Evolutionary conservation across 2,329 filamentous ascomycete genomes (phyloP), one percentile per base, ranked within the genome.

Genomic region (Onygenales sp.): DNA sequence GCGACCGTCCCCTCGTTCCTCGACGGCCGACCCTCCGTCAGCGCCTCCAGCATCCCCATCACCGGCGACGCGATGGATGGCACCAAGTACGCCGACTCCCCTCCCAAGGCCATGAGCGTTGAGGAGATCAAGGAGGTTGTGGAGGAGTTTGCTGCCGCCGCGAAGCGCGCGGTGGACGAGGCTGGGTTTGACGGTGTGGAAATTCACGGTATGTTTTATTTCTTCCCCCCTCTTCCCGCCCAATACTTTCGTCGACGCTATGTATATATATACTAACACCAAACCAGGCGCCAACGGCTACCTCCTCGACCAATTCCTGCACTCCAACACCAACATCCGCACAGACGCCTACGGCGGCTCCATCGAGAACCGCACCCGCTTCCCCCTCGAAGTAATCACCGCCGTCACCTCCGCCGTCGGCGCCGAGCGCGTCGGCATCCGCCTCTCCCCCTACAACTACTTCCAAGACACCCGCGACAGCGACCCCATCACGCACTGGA

Each of bases 401-500:
- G 63, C 72, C 42, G 63, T 79, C 2, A 66, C 68, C 1, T 61
- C 68, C 7, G 71, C 72, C 0, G 59, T 79, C 3, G 78, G 78
- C 1, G 63, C 71, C 0, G 69, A 77, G 2, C 70, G 69, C 6
- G 60, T 75, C 1, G 74, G 66, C 2, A 72, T 77, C 14, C 72
- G 76, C 0, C 62, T 80, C 13, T 74, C 72, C 13, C 70, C 60
- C 17, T 80, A 52, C 55, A 65, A 62, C 49, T 58, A 58, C 3
- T 72, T 70, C 62, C 66, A 72, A 58, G 69, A 60, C 8, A 72
- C 87, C 82, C 69, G 70, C 38, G 85, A 85, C 80, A 59, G 66
- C 0, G 74, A 87, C 45, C 83, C 83, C 0, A 62, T 81, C 8
- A 78, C 82, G 0, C 83, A 87, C 56, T 88, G 86, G 61, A 70